Conservation (phyloP, 495 filamentous ascomycete species). For the Chaetomium tenue region DNA sequence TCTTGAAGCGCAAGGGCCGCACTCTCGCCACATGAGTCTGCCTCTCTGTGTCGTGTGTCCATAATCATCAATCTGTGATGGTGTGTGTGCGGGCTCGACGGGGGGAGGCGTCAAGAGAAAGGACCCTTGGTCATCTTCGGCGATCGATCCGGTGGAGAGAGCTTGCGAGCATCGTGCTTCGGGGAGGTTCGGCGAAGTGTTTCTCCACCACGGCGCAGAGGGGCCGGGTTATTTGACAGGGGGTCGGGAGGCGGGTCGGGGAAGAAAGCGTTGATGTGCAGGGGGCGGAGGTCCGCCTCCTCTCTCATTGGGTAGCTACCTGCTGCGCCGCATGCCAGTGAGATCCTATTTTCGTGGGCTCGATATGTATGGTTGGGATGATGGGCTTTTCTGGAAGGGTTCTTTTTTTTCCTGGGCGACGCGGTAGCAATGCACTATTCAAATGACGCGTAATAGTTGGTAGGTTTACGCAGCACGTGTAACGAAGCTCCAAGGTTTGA, state of each 20-base stretch:
- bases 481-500: not conserved
- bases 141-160: not conserved
- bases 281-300: slow-evolving; percentile 14
- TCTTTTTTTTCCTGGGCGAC: not conserved
- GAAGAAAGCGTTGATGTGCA: slow-evolving; percentile 16
- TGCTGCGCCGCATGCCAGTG: slow-evolving; percentile 27
- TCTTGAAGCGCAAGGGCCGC: slow-evolving; percentile 12
- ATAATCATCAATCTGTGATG: not conserved
- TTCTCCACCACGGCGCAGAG: not conserved
- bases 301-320: slow-evolving; percentile 23
- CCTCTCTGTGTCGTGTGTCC: too few species aligned
- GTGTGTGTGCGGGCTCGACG: not conserved
- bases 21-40: not conserved
- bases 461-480: not conserved
- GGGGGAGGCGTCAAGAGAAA: not conserved
- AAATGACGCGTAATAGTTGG: not conserved
- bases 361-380: not conserved
- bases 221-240: slow-evolving; percentile 9
- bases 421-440: not conserved
- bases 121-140: not conserved
- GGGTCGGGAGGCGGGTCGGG: slow-evolving; percentile 11
- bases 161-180: not conserved
- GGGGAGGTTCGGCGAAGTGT: not conserved
- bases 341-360: slow-evolving; percentile 32
- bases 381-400: not conserved